Base-by-base conservation (phyloP, 768 basidiomycete genomes). In the Baorangia bicolor region DNA sequence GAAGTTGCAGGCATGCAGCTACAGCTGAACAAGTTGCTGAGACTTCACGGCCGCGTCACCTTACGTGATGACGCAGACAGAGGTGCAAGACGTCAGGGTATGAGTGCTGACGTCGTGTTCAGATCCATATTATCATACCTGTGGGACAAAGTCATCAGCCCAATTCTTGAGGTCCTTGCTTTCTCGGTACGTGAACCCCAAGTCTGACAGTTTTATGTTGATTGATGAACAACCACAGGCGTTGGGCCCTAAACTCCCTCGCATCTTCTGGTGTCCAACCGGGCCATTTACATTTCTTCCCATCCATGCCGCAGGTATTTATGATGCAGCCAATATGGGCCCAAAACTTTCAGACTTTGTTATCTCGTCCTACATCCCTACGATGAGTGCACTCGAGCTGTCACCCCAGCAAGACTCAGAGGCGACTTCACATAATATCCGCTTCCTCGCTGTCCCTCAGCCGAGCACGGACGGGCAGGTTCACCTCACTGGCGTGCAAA, bases 311-410 rank as follows among this genome's bases (percentile, higher is more conserved):
- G 46, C 53, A 12, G 53, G 53, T 3, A 6, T 45, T 11, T 53
- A 53, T 18, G 28, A n/a, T 4, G 2, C 16, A 14, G 30, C 10
- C 30, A 20, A 38, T 20, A 10, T n/a, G 11, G 35, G 37, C 25
- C 20, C 41, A 7, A 42, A 45, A 34, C 20, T 52, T 1, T 47
- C 33, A n/a, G 35, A 49, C 14, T 41, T 41, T 16, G 50, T 12
- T 10, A 41, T 51, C 8, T 53, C 45, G 2, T 71, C 72, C 16
- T 73, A 73, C 46, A 64, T 62, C 2, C 66, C 70, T 2, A 66
- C 71, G 2, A 45, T 73, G 6, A 38, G 54, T 28, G 56, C 66
- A 0, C 53, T 71, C 23, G 33, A 34, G 12, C 28, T 63, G 33
- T n/a, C 35, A n/a, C 14, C 28, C 18, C n/a, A 23, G 27, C 34